Evolutionary conservation across 495 filamentous ascomycete genomes (phyloP).

Genomic region (Penicillium coffeae): DNA sequence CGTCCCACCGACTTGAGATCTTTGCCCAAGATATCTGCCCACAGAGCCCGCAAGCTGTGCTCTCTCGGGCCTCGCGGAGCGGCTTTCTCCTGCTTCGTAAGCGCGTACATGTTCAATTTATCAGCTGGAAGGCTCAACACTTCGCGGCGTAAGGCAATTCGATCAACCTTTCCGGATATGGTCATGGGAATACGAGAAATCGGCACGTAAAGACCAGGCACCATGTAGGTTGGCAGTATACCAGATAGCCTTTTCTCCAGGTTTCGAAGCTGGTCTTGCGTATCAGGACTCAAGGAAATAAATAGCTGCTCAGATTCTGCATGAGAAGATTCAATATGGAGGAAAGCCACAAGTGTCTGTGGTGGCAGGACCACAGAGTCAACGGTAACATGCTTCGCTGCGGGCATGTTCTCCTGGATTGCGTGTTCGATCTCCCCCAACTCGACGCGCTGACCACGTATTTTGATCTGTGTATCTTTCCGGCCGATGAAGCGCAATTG

Average conservation of each 20-base stretch:
- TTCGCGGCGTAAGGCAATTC: not conserved
- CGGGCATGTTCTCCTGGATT: not conserved
- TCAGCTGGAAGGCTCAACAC: not conserved
- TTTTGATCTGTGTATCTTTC: conserved; percentile 13
- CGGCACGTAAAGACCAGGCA: not conserved
- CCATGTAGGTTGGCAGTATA: not conserved
- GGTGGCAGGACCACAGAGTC: not conserved
- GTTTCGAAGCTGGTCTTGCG: too few relatives aligned
- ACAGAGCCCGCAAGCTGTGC: not conserved
- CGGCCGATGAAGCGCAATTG: conserved; percentile 3
- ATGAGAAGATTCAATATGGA: not conserved
- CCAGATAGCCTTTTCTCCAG: not conserved
- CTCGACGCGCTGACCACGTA: conserved; percentile 38
- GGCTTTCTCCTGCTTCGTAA: not conserved
- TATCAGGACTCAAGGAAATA: too few relatives aligned
- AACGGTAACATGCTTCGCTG: not conserved
- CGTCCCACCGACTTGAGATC: not conserved
- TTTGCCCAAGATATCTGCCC: not conserved
- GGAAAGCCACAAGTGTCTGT: not conserved
- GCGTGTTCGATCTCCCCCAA: conserved; percentile 31
- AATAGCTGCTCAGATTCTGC: not conserved
- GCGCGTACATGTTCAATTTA: not conserved
- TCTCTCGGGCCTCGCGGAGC: not conserved
- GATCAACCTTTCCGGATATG: not conserved
- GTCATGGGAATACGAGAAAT: not conserved